These are phyloP conservation scores for Fusarium cicatricum DNA, from an alignment of 2,329 filamentous ascomycete species.

Conservation along the genomic window DNA sequence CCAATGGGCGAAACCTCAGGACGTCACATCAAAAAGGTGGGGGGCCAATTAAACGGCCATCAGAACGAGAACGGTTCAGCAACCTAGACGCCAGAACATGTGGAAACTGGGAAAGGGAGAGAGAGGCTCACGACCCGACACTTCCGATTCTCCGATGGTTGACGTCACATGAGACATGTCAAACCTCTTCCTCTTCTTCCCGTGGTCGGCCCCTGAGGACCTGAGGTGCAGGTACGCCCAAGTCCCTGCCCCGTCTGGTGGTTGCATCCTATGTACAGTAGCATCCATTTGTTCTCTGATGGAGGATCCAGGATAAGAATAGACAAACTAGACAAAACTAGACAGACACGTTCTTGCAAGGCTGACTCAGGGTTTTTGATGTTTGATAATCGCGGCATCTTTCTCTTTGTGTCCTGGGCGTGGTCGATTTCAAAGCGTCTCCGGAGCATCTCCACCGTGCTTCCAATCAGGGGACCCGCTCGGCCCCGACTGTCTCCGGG, in stretches of 20 bases:
- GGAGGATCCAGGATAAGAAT: not conserved
- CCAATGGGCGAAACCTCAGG: slow-evolving; percentile 10
- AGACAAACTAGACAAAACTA: slow-evolving; percentile 8
- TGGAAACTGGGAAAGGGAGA: slow-evolving; percentile 7
- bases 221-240: not conserved
- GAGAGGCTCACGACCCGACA: slow-evolving; percentile 14
- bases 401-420: slow-evolving; percentile 9
- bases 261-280: too few relatives aligned
- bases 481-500: slow-evolving; percentile 25
- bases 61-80: not conserved
- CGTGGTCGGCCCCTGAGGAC: not conserved
- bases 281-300: slow-evolving; percentile 6
- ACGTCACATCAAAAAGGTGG: not conserved
- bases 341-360: not conserved
- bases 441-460: slow-evolving; percentile 35
- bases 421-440: slow-evolving; percentile 10
- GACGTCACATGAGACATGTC: slow-evolving; percentile 31
- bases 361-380: not conserved
- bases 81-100: slow-evolving; percentile 2
- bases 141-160: slow-evolving; percentile 31
- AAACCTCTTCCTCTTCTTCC: not conserved
- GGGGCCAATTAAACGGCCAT: not conserved
- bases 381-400: slow-evolving; percentile 6
- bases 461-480: slow-evolving; percentile 26
- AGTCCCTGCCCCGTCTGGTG: not conserved